phyloP scores from a whole-genome alignment of 441 rosid species.

The Brassica balearica region DNA sequence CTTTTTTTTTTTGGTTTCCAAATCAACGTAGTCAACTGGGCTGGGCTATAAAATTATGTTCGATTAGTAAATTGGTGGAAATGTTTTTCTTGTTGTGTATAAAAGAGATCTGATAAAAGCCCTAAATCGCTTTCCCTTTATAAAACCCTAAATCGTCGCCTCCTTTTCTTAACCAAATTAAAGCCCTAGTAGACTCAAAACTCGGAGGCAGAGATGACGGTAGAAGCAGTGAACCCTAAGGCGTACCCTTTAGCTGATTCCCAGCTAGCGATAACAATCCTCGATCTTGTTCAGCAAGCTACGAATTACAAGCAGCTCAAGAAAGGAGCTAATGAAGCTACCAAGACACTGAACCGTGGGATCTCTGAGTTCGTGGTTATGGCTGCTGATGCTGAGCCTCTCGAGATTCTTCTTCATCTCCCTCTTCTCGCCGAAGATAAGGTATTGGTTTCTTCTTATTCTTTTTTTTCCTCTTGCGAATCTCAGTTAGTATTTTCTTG shows the following conservation, averaged over 20 bases:
- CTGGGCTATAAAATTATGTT: conserved; percentile 4
- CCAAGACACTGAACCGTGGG: not conserved
- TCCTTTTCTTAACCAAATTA: not conserved
- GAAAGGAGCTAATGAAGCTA: conserved; percentile 12
- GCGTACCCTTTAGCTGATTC: conserved; percentile 6
- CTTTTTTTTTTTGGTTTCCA: not conserved
- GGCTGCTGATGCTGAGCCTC: conserved; percentile 10
- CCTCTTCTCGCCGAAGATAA: conserved; percentile 9
- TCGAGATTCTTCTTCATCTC: conserved; percentile 6
- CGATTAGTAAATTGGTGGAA: not conserved
- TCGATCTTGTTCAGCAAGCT: conserved; percentile 1
- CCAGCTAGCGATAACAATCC: not conserved
- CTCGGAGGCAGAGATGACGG: conserved; percentile 6
- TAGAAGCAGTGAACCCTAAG: conserved; percentile 7
- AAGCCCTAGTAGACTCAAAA: not conserved
- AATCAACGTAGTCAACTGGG: not conserved
- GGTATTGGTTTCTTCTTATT: not conserved
- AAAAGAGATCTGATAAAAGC: not conserved
- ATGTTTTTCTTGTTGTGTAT: not conserved
- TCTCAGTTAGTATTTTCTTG: not conserved
- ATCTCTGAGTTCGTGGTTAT: conserved; percentile 4
- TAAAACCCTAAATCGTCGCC: not conserved
- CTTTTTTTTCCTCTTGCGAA: not conserved
- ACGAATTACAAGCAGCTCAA: conserved; percentile 10
- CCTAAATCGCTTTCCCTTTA: not conserved